A percentile compares a stretch with the other conserved stretches of the same genome.
Conservation (phyloP, 805 yeast species). For the Saccharomycopsis selenospora region DNA sequence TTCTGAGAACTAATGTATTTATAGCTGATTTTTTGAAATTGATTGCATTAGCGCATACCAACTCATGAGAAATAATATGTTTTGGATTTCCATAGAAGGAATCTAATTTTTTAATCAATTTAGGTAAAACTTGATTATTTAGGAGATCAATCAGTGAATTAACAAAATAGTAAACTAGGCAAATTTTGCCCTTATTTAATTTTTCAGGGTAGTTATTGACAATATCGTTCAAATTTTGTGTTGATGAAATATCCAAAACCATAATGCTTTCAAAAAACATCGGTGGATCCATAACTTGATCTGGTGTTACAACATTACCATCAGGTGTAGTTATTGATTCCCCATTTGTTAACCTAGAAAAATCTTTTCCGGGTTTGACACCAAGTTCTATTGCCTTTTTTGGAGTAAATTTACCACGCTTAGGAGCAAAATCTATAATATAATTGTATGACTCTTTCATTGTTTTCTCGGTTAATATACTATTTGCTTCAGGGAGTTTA, state of each 20-base stretch:
- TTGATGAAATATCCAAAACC: conserved; percentile 66
- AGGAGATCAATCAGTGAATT: conserved; percentile 51
- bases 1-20: conserved; percentile 49
- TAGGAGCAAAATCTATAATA: conserved; percentile 56
- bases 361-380: conserved; percentile 57
- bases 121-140: conserved; percentile 35
- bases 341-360: conserved; percentile 54
- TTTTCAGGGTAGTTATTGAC: conserved; percentile 13
- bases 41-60: conserved; percentile 53
- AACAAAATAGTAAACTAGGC: conserved; percentile 64
- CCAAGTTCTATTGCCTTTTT: conserved; percentile 61
- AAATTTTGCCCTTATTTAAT: conserved; percentile 16
- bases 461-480: neutral
- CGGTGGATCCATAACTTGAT: conserved; percentile 63
- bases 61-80: conserved; percentile 71
- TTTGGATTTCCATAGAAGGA: conserved; percentile 29
- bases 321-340: conserved; percentile 45
- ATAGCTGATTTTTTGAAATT: conserved; percentile 50
- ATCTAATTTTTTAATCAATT: conserved; percentile 51
- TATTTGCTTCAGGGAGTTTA: conserved; percentile 26
- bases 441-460: conserved; percentile 34
- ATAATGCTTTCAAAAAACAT: conserved; percentile 53
- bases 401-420: conserved; percentile 70
- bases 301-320: conserved; percentile 55
- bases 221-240: conserved; percentile 34